phyloP scores from a whole-genome alignment of 306 rosid species.

The Mimosa bimucronata region DNA sequence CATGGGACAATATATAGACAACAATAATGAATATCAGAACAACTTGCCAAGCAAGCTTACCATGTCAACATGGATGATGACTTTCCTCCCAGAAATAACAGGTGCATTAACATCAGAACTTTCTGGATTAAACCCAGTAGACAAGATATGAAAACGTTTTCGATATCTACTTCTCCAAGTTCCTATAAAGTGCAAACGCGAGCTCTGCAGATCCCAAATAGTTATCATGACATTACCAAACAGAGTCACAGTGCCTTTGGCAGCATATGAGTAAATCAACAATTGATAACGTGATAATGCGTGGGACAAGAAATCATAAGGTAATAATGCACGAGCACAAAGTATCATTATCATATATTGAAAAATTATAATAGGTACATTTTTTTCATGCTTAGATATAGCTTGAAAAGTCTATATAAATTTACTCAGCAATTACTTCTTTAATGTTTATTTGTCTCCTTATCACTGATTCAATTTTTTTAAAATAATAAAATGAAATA shows the following conservation, averaged over 20 bases:
- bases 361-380: not conserved
- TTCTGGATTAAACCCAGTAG: constrained; percentile 48
- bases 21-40: constrained; percentile 30
- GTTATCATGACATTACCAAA: constrained; percentile 35
- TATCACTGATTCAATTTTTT: constrained; percentile 5
- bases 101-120: constrained; percentile 43
- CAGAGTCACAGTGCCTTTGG: constrained; percentile 11
- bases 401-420: constrained; percentile 1
- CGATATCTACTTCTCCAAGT: constrained; percentile 94
- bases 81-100: constrained; percentile 42
- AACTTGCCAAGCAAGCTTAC: constrained; percentile 44
- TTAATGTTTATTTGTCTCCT: constrained; percentile 6
- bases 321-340: constrained; percentile 32
- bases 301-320: constrained; percentile 6
- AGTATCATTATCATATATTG: constrained; percentile 1
- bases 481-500: not conserved
- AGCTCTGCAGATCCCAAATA: constrained; percentile 63
- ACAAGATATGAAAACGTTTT: constrained; percentile 60
- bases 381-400: constrained; percentile 12
- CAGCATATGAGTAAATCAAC: constrained; percentile 4
- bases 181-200: constrained; percentile 93
- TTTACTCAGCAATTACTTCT: not conserved
- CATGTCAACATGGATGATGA: constrained; percentile 87
- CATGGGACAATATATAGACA: constrained; percentile 28
- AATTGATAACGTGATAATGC: constrained; percentile 15